Conservation (phyloP, 345 rosid species). For the Eucalyptus virginea region DNA sequence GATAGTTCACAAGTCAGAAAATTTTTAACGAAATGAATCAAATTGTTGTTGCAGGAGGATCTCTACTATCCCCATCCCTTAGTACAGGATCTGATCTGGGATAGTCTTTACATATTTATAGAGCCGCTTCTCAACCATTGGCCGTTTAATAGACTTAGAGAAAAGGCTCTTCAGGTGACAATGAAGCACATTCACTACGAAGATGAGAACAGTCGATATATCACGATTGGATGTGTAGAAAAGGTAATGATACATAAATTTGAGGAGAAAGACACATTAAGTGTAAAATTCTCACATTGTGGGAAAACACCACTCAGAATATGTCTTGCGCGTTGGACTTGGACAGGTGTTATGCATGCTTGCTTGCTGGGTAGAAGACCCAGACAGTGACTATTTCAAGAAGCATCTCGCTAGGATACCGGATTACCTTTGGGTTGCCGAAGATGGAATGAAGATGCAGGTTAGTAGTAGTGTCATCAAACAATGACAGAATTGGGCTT, state of each 20-base stretch:
- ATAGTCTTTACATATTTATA: conserved; percentile 2
- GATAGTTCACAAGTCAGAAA: background rate
- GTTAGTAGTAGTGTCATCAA: background rate
- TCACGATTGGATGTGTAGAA: conserved; percentile 25
- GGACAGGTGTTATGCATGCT: conserved; percentile 39
- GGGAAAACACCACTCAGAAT: background rate
- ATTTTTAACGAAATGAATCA: background rate
- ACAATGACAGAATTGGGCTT: background rate
- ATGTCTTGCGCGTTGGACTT: background rate
- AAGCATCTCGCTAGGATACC: conserved; percentile 41
- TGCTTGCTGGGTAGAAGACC: conserved; percentile 67
- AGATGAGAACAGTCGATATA: conserved; percentile 25
- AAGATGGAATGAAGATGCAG: conserved; percentile 67
- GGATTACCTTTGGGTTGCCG: conserved; percentile 54
- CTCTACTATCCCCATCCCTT: conserved; percentile 24
- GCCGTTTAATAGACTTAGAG: conserved; percentile 22
- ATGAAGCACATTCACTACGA: conserved; percentile 28
- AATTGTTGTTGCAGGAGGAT: conserved; percentile 14
- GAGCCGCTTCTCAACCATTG: conserved; percentile 32
- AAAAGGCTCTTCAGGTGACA: conserved; percentile 14
- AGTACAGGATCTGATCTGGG: conserved; percentile 29
- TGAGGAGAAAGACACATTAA: background rate
- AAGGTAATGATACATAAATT: conserved; percentile 1
- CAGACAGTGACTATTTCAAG: conserved; percentile 34
- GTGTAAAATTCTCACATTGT: background rate